Evolutionary conservation across 805 yeast genomes (phyloP), one percentile per base, ranked within the genome.

Genomic region (Komagataella kurtzmanii): DNA sequence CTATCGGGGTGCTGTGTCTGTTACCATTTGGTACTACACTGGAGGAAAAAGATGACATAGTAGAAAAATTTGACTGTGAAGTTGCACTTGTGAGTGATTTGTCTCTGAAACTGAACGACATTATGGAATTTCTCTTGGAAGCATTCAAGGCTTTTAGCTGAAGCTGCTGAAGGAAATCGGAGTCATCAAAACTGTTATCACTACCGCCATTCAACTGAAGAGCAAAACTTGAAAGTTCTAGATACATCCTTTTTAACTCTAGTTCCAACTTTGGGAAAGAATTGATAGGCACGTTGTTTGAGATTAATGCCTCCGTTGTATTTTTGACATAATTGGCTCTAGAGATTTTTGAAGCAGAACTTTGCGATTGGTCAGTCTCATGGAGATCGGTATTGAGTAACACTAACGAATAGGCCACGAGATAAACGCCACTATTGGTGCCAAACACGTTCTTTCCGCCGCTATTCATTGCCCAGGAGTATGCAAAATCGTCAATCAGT

Each of bases 361-460:
- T 14, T 57, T 57, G 54, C 10, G 60, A 61, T 49, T 64, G 70
- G 54, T 64, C 71, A 50, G 60, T 65, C 50, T 71, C 74, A 66
- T 87, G 88, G 44, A 87, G 67, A 51, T 88, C 89, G 0, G 95
- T 85, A 64, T 88, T 88, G 51, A 86, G 70, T 50, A 88, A 74
- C 50, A 88, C 71, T 57, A 88, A 67, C 2, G 89, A 76, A 65
- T 86, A 88, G 44, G 86, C 73, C 3, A 86, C 74, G 36, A 88
- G 78, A 64, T 86, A 88, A 54, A 85, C 80, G 50, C 73, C 85
- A 59, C 71, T 76, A 52, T 65, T 66, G 60, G 75, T 79, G 61
- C 70, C 74, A 61, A 70, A 80, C 3, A 61, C 44, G 24, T 54
- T 57, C 46, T 71, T 72, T 61, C 72, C 74, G 52, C 58, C 66